Conservation (phyloP, 495 filamentous ascomycete genomes). For the Jackrogersella multiformis region DNA sequence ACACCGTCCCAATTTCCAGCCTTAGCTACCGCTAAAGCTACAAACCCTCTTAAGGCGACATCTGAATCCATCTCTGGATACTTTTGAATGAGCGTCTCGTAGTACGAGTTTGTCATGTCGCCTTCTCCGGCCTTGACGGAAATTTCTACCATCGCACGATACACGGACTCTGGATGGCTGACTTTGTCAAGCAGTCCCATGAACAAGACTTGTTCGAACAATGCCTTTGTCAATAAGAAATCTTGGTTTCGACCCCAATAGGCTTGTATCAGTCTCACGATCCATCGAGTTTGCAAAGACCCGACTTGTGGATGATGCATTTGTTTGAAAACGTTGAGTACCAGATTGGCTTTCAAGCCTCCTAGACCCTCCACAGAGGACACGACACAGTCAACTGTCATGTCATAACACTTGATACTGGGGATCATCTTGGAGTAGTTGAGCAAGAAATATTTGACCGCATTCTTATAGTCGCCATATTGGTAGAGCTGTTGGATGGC, state of each 20-base stretch:
- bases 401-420: slow-evolving; percentile 18
- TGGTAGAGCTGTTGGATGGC: slow-evolving; percentile 43
- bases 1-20: slow-evolving; percentile 59
- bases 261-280: slow-evolving; percentile 44
- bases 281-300: slow-evolving; percentile 45
- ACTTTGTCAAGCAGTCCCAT: slow-evolving; percentile 34
- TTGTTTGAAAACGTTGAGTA: slow-evolving; percentile 40
- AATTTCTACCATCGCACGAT: slow-evolving; percentile 53
- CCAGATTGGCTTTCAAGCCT: slow-evolving; percentile 35
- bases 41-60: slow-evolving; percentile 47
- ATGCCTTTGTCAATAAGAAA: slow-evolving; percentile 33
- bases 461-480: slow-evolving; percentile 43
- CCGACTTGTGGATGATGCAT: slow-evolving; percentile 23
- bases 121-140: slow-evolving; percentile 49
- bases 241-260: slow-evolving; percentile 44
- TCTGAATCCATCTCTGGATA: slow-evolving; percentile 39
- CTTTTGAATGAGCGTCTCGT: slow-evolving; percentile 26
- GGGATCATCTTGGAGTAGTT: slow-evolving; percentile 45
- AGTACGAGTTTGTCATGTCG: slow-evolving; percentile 43
- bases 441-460: slow-evolving; percentile 46
- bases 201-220: slow-evolving; percentile 43
- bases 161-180: slow-evolving; percentile 39
- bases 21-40: slow-evolving; percentile 53
- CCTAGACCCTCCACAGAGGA: slow-evolving; percentile 42
- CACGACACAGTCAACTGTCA: slow-evolving; percentile 43